phyloP scores from a whole-genome alignment of 352 stramenopile species.

The Aphanomyces invadans region DNA sequence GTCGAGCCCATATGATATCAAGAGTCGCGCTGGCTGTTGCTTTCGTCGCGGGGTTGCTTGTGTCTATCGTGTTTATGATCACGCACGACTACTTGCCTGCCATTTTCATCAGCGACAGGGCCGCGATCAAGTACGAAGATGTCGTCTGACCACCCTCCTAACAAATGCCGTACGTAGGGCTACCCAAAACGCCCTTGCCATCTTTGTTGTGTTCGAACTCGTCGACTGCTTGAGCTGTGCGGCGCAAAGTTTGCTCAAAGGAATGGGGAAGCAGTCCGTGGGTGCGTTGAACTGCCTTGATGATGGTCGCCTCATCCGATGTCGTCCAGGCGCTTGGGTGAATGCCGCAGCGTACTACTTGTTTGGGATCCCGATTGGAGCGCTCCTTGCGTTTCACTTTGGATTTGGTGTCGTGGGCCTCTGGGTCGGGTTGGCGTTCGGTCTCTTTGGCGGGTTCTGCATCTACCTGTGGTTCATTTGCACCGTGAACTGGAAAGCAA shows the following conservation, averaged over 20 bases:
- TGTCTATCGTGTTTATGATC: constrained; percentile 24
- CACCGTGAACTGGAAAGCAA: constrained; percentile 26
- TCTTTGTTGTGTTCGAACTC: constrained; percentile 36
- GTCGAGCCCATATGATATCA: constrained; percentile 45
- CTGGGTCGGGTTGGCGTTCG: constrained; percentile 47
- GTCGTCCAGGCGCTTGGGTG: constrained; percentile 32
- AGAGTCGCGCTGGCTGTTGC: constrained; percentile 34
- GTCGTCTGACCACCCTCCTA: background rate
- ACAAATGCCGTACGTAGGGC: background rate
- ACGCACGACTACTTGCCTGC: constrained; percentile 45
- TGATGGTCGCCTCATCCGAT: constrained; percentile 50
- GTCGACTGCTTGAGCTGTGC: constrained; percentile 45
- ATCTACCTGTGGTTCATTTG: constrained; percentile 28
- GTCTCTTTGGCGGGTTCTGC: constrained; percentile 43
- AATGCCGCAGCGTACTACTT: constrained; percentile 75
- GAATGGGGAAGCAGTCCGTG: constrained; percentile 50
- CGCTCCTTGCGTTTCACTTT: constrained; percentile 47
- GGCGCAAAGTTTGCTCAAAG: constrained; percentile 58
- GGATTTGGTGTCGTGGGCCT: constrained; percentile 41
- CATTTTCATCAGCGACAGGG: constrained; percentile 67
- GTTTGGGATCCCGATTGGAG: constrained; percentile 58
- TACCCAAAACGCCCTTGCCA: constrained; percentile 27
- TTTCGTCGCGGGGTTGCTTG: constrained; percentile 29
- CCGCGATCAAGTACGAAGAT: constrained; percentile 36
- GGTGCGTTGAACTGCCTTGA: constrained; percentile 34